A percentile compares a stretch with the other conserved stretches of the same genome.
Evolutionary conservation across 805 yeast species (phyloP).

Genomic region (Yamadazyma sp.): DNA sequence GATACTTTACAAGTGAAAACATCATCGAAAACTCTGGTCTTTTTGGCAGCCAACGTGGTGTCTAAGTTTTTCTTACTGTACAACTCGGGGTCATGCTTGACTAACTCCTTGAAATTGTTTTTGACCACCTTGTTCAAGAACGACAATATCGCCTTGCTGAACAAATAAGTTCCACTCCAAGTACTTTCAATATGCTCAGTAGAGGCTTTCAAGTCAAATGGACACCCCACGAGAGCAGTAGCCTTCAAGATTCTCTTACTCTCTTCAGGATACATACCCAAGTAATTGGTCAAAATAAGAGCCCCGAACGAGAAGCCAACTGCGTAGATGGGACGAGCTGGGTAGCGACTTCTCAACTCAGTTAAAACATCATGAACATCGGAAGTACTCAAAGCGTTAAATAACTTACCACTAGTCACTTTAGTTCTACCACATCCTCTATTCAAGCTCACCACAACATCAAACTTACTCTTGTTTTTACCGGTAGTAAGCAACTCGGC

Average conservation of each 20-base stretch:
- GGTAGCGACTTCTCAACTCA: constrained; percentile 50
- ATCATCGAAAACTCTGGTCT: constrained; percentile 61
- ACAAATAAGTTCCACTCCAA: constrained; percentile 34
- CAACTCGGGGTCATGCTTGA: constrained; percentile 26
- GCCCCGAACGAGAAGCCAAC: constrained; percentile 87
- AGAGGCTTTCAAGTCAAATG: constrained; percentile 70
- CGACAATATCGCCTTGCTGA: constrained; percentile 32
- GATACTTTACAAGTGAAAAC: constrained; percentile 62
- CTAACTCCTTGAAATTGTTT: constrained; percentile 35
- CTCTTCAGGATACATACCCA: constrained; percentile 59
- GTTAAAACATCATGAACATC: constrained; percentile 61
- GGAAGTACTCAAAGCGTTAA: constrained; percentile 69
- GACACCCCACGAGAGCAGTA: constrained; percentile 60
- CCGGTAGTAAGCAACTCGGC: constrained; percentile 40
- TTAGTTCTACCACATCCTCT: constrained; percentile 76
- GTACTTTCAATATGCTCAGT: constrained; percentile 41
- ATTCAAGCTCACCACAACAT: constrained; percentile 65
- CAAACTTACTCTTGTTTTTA: constrained; percentile 44
- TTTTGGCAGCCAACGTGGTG: constrained; percentile 21
- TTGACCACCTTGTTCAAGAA: constrained; percentile 33
- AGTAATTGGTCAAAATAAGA: constrained; percentile 64
- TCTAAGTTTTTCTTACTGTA: constrained; percentile 24
- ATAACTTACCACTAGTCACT: constrained; percentile 67
- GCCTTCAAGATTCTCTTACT: constrained; percentile 38
- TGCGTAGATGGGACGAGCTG: constrained; percentile 60